Base-by-base conservation (phyloP, 2,329 filamentous ascomycete genomes). In the Penicillium glabrum region DNA sequence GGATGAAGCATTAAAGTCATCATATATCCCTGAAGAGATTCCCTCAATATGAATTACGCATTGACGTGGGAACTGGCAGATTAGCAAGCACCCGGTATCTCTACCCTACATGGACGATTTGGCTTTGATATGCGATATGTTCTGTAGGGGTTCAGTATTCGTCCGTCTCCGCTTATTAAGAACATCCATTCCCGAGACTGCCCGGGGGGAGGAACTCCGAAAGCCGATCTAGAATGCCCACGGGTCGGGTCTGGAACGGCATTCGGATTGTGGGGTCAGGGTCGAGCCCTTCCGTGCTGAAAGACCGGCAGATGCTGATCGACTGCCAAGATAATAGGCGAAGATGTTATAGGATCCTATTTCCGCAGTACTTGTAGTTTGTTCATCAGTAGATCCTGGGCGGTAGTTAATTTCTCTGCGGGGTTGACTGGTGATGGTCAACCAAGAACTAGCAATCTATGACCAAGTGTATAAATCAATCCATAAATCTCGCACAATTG, bases 391-490 rank as follows among this genome's bases (percentile, higher is more conserved):
- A 33, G 13, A 33, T 33, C 31, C 31, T 14, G 14, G 13, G 10
- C 11, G 29, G 29, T 31, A 31, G 13, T 31, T 14, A 7, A 5
- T 13, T 16, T 7, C 14, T 33, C 13, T 16, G 13, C 31, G 13
- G 13, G 5, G 0, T 3, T 16, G 31, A 33, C 29, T 11, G 11
- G 29, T 1, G 29, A 13, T 31, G 11, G 29, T 29, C 31, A 33
- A 6, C 5, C 31, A 33, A 6, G 13, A 2, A 39, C n/a, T 39
- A 9, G 35, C 35, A 37, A 47, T 72, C 70, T 33, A 74, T 50
- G 46, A 75, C 10, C 5, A 11, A 11, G 11, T 31, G 33, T 3
- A 37, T 19, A 16, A 5, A 2, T 2, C 3, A n/a, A 39, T 39
- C 19, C 8, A 10, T 19, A 5, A 14, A 19, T 11, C 11, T 9